Conservation (phyloP, 139 green algal species). For the Asterochloris sp. region DNA sequence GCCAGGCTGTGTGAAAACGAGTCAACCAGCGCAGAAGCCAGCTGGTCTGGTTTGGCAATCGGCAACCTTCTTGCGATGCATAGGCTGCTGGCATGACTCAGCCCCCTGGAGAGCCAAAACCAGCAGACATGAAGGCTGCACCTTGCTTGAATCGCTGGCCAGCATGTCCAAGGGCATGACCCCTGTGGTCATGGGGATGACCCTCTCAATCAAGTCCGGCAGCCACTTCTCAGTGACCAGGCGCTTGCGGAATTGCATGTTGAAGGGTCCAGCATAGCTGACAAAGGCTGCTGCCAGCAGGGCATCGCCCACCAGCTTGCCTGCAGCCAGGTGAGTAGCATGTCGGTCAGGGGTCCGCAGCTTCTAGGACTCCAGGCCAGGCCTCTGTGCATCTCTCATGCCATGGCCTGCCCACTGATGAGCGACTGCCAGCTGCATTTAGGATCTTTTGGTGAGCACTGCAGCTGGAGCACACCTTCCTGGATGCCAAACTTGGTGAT, state of each 20-base stretch:
- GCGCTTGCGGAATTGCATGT: conserved; percentile 63
- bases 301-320: conserved; percentile 71
- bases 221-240: conserved; percentile 74
- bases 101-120: not conserved
- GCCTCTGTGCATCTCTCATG: no score
- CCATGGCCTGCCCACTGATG: no score
- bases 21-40: no score
- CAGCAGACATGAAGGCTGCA: not conserved
- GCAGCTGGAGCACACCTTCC: conserved; percentile 21
- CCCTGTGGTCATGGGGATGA: conserved; percentile 61
- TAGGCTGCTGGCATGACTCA: not conserved
- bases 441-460: not conserved
- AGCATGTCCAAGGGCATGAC: conserved; percentile 54
- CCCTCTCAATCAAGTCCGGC: conserved; percentile 63
- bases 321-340: conserved; percentile 13
- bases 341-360: not conserved
- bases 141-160: conserved; percentile 57
- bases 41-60: no score
- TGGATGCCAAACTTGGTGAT: conserved; percentile 64
- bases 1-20: no score
- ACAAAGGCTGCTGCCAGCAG: conserved; percentile 83
- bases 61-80: no score
- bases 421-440: no score
- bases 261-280: conserved; percentile 85
- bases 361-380: no score